Percentiles rank a stretch among this genome's conserved stretches.
Conservation (phyloP, 1,139 yeast genomes). For the Debaryomycetaceae sp. region DNA sequence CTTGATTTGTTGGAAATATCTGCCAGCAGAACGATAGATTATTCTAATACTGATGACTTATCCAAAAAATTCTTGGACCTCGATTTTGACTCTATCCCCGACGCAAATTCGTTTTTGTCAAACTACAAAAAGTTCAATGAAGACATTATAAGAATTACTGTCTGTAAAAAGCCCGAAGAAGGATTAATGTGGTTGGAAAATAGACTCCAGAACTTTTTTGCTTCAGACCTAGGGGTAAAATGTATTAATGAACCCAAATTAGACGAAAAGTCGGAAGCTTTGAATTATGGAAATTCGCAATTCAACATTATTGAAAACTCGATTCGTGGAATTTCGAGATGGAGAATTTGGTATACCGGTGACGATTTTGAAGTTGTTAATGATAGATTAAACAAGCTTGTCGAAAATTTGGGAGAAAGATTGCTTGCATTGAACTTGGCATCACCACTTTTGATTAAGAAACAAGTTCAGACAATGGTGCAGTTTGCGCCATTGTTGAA, state of each 20-base stretch:
- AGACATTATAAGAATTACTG: constrained; percentile 83
- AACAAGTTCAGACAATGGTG: constrained; percentile 90
- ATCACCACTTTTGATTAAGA: constrained; percentile 78
- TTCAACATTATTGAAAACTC: constrained; percentile 86
- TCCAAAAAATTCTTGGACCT: constrained; percentile 66
- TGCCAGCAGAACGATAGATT: constrained; percentile 75
- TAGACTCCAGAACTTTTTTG: constrained; percentile 69
- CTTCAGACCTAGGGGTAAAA: constrained; percentile 66
- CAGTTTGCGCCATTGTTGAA: constrained; percentile 92
- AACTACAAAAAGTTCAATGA: constrained; percentile 84
- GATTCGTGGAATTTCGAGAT: constrained; percentile 89
- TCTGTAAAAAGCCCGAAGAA: constrained; percentile 81
- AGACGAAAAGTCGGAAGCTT: constrained; percentile 65
- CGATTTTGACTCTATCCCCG: constrained; percentile 88
- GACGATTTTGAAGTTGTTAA: constrained; percentile 61
- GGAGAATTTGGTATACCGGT: constrained; percentile 87
- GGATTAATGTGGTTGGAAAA: constrained; percentile 80
- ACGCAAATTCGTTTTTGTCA: constrained; percentile 69
- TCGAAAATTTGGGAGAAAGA: constrained; percentile 75
- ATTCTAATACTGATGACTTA: constrained; percentile 60
- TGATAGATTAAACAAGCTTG: constrained; percentile 54
- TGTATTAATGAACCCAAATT: constrained; percentile 57
- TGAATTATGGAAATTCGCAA: constrained; percentile 75
- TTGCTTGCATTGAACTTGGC: constrained; percentile 70
- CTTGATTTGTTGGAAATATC: constrained; percentile 73